Percentiles rank a stretch among this genome's conserved stretches.
Evolutionary conservation across 306 rosid species (phyloP).

Genomic region (Begonia masoniana): DNA sequence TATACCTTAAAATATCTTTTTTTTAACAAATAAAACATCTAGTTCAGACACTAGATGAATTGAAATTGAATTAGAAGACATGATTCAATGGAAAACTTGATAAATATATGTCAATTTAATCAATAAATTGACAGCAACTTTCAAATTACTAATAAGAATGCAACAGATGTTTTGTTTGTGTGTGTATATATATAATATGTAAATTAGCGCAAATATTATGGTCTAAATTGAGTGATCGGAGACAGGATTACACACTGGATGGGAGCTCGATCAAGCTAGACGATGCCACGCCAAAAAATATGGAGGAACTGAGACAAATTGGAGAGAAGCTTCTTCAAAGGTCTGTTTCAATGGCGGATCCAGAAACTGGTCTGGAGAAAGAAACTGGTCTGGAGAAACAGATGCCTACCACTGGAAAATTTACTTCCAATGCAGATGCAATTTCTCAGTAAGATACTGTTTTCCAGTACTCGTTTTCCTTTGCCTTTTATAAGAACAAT

Average conservation of each 20-base stretch:
- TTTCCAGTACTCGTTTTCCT: not conserved
- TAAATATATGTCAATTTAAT: no score
- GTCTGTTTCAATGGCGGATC: not conserved
- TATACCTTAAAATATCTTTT: no score
- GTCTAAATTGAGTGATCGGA: not conserved
- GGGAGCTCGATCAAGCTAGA: not conserved
- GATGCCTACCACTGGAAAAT: not conserved
- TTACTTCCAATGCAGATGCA: conserved; percentile 4
- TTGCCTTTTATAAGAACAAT: not conserved
- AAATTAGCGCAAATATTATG: no score
- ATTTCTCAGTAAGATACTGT: not conserved
- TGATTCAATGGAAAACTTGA: no score
- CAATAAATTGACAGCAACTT: no score
- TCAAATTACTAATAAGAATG: no score
- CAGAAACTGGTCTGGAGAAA: conserved; percentile 5
- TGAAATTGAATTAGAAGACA: no score
- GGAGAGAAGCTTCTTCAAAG: not conserved
- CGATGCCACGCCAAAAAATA: conserved; percentile 3
- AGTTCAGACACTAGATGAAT: no score
- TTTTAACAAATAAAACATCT: no score
- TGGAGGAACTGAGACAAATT: conserved; percentile 2
- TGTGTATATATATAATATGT: no score
- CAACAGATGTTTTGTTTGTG: no score
- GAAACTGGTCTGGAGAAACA: no score
- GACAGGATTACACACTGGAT: not conserved